Evolutionary conservation across 129 eudicot genomes (phyloP).

Genomic region (Logfia minima): DNA sequence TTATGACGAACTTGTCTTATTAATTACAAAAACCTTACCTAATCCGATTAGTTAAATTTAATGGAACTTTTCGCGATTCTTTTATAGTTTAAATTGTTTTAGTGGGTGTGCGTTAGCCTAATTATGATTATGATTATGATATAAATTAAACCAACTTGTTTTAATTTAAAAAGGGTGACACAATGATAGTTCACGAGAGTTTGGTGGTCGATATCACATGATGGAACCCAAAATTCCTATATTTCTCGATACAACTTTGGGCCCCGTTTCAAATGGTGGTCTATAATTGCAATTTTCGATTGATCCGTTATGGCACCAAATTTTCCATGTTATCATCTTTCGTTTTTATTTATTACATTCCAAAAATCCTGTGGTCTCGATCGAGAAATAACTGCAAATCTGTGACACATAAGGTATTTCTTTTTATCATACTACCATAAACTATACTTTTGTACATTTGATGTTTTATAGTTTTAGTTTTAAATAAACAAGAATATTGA

Average conservation of each 20-base stretch:
- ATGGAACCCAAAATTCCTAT: conserved; percentile 22
- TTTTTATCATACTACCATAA: no score
- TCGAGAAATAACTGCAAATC: no score
- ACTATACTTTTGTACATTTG: no score
- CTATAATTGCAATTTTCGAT: not conserved
- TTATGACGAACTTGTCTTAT: not conserved
- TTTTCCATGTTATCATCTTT: no score
- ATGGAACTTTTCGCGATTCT: not conserved
- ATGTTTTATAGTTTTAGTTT: no score
- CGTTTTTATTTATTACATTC: no score
- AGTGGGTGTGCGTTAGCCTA: conserved; percentile 27
- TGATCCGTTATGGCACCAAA: no score
- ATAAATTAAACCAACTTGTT: conserved; percentile 29
- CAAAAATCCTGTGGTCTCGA: no score
- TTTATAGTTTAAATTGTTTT: conserved; percentile 9
- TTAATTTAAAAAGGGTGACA: conserved; percentile 16
- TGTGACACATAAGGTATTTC: no score
- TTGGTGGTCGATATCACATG: conserved; percentile 41
- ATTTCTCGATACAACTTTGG: conserved; percentile 7
- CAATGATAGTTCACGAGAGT: conserved; percentile 41
- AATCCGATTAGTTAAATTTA: conserved; percentile 6
- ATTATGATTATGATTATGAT: conserved; percentile 1
- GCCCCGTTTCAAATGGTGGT: conserved; percentile 19
- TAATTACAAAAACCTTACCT: conserved; percentile 10
- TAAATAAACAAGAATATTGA: no score